These are phyloP conservation scores for Camptophora hylomeconis DNA, from an alignment of 2,329 filamentous ascomycete genomes.

Conservation along the genomic window DNA sequence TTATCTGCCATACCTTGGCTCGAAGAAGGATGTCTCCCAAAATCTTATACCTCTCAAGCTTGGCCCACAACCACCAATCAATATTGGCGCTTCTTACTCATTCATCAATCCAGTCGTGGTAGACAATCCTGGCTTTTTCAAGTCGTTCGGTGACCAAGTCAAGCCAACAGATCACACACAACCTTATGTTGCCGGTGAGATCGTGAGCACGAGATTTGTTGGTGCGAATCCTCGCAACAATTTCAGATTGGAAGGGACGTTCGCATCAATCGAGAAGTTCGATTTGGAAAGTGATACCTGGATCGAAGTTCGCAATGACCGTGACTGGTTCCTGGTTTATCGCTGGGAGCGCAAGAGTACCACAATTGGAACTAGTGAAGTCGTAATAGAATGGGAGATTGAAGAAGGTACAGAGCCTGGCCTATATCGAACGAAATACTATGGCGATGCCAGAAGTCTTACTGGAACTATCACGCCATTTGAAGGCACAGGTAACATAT, in stretches of 20 bases:
- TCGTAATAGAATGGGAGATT: slow-evolving; percentile 68
- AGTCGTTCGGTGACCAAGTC: slow-evolving; percentile 56
- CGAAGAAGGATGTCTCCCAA: slow-evolving; percentile 22
- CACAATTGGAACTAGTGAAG: slow-evolving; percentile 62
- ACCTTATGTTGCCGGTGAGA: slow-evolving; percentile 47
- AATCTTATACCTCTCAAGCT: slow-evolving; percentile 29
- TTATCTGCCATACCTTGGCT: slow-evolving; percentile 53
- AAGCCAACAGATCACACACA: slow-evolving; percentile 38
- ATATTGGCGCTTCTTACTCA: slow-evolving; percentile 58
- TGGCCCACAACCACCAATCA: slow-evolving; percentile 62
- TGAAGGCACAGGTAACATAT: slow-evolving; percentile 48
- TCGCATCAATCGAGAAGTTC: slow-evolving; percentile 58
- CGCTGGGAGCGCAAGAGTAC: slow-evolving; percentile 62
- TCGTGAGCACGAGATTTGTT: slow-evolving; percentile 57
- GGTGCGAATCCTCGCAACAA: slow-evolving; percentile 87
- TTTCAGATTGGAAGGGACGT: slow-evolving; percentile 64
- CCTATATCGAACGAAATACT: slow-evolving; percentile 68
- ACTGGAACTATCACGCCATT: slow-evolving; percentile 52
- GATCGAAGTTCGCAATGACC: slow-evolving; percentile 56
- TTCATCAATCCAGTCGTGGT: slow-evolving; percentile 72
- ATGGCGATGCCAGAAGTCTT: slow-evolving; percentile 63
- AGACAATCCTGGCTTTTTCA: slow-evolving; percentile 54
- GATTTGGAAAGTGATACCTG: slow-evolving; percentile 38
- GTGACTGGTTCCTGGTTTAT: slow-evolving; percentile 74
- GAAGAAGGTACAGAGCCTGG: slow-evolving; percentile 41